phyloP scores from a whole-genome alignment of 306 rosid genomes.

The Sechiopsis laciniata region DNA sequence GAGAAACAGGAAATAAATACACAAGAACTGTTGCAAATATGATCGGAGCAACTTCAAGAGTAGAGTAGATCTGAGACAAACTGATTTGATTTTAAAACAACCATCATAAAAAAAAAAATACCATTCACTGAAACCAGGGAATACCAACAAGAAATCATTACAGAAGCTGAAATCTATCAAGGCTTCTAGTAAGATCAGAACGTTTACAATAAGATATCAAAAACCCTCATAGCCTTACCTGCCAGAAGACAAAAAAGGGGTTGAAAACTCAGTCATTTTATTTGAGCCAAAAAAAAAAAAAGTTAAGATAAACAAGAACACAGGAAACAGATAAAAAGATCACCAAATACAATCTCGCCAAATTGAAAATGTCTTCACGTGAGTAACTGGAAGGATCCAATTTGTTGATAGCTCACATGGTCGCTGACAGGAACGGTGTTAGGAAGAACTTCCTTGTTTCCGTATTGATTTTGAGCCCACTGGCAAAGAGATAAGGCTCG shows the following conservation, averaged over 20 bases:
- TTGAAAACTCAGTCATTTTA: not conserved
- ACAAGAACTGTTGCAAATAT: slow-evolving; percentile 4
- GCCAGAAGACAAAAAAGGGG: not conserved
- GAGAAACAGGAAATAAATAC: not conserved
- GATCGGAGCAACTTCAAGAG: slow-evolving; percentile 21
- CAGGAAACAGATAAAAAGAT: slow-evolving; percentile 11
- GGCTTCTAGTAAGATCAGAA: not conserved
- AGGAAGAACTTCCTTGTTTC: slow-evolving; percentile 30
- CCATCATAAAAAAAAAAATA: slow-evolving; percentile 1
- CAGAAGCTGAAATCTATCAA: not conserved
- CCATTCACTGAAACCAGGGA: slow-evolving; percentile 5
- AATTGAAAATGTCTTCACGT: slow-evolving; percentile 22
- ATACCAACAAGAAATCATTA: not conserved
- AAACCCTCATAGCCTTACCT: slow-evolving; percentile 13
- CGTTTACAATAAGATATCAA: not conserved
- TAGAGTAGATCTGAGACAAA: slow-evolving; percentile 27
- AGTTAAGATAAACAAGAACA: not conserved
- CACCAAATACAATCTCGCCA: not conserved
- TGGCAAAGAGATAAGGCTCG: slow-evolving; percentile 14
- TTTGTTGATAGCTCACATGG: slow-evolving; percentile 32
- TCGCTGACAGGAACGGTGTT: slow-evolving; percentile 31
- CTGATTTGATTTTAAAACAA: slow-evolving; percentile 19
- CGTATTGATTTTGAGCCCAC: slow-evolving; percentile 15
- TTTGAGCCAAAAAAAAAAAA: not conserved
- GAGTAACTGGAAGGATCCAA: slow-evolving; percentile 24